phyloP scores from a whole-genome alignment of 768 basidiomycete species.

The Tulasnella sp. region DNA sequence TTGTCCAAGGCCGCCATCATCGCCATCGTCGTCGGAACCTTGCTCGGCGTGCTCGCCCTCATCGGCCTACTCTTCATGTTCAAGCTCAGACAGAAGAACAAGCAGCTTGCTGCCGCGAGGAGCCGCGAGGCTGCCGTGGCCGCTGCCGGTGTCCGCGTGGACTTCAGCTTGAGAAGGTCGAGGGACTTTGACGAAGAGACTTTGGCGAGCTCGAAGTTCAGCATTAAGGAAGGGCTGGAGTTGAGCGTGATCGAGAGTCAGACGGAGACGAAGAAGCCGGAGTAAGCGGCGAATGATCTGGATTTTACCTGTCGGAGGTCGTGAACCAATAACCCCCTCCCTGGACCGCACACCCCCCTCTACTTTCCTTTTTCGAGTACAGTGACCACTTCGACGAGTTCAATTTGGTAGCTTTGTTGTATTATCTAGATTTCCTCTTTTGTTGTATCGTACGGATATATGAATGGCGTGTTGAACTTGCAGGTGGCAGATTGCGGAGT shows the following conservation, averaged over 20 bases:
- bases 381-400: too few species aligned
- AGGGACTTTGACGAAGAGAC: background rate
- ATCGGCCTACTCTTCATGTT: background rate
- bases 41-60: background rate
- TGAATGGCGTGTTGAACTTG: background rate
- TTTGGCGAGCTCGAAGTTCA: background rate
- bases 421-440: background rate
- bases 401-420: too few species aligned
- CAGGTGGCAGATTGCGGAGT: too few species aligned
- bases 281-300: background rate
- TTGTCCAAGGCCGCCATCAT: constrained; percentile 1
- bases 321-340: too few species aligned
- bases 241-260: background rate
- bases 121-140: background rate
- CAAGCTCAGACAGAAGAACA: background rate
- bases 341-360: too few species aligned
- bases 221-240: background rate
- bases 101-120: background rate
- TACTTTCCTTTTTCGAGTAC: too few species aligned
- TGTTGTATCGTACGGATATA: background rate
- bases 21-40: background rate
- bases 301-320: background rate
- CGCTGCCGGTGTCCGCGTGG: background rate
- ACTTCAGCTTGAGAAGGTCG: too few species aligned
- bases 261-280: background rate